Percentiles rank a stretch among this genome's conserved stretches.
phyloP scores from a whole-genome alignment of 768 basidiomycete species.

The Rhodotorula diobovata region DNA sequence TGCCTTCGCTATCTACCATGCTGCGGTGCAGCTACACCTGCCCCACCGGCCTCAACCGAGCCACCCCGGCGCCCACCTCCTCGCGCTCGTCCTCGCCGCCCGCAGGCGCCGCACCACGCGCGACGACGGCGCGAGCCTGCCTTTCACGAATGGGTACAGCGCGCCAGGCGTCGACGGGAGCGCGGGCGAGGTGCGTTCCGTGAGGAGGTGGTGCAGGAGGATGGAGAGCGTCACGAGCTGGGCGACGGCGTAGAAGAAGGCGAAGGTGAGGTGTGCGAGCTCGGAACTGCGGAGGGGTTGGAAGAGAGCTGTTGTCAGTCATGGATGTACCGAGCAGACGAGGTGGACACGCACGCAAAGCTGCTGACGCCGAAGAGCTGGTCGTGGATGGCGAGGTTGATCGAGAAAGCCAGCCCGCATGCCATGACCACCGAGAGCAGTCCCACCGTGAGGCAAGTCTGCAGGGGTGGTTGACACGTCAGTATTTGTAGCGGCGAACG shows the following conservation, averaged over 20 bases:
- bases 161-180: neutral
- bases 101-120: neutral
- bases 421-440: neutral
- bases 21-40: too few relatives aligned
- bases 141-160: too few relatives aligned
- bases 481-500: neutral
- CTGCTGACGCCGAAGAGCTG: neutral
- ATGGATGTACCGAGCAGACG: neutral
- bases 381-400: neutral
- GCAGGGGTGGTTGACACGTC: neutral
- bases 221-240: neutral
- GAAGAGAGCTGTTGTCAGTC: neutral
- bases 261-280: neutral
- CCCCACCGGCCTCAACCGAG: too few relatives aligned
- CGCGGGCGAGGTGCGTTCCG: neutral
- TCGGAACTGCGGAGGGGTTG: neutral
- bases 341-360: neutral
- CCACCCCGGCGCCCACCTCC: too few relatives aligned
- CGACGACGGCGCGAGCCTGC: neutral
- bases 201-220: neutral
- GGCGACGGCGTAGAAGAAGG: neutral
- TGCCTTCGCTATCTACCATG: too few relatives aligned
- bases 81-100: neutral
- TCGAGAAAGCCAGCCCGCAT: neutral
- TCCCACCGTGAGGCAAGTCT: neutral